These are phyloP conservation scores for Arabidopsis suecica DNA, from an alignment of 345 rosid species.

Conservation along the genomic window DNA sequence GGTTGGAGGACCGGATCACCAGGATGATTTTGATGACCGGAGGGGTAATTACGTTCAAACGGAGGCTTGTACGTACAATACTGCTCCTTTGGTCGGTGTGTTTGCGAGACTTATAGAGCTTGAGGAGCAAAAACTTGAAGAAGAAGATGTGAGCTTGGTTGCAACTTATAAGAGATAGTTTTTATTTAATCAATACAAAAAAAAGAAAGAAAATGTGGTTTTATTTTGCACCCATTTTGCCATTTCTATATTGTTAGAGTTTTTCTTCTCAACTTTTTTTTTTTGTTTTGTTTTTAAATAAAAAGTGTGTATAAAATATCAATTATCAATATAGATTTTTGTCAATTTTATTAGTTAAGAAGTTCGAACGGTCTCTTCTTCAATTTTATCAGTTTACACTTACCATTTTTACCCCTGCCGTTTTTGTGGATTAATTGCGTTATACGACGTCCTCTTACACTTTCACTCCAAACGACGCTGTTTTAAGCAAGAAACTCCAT, in stretches of 20 bases:
- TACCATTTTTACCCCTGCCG: background rate
- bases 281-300: conserved; percentile 29
- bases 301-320: conserved; percentile 39
- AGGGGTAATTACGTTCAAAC: conserved; percentile 61
- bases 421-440: background rate
- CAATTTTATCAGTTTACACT: background rate
- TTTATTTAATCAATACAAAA: background rate
- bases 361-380: background rate
- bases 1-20: conserved; percentile 74
- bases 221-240: conserved; percentile 25
- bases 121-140: conserved; percentile 48
- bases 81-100: conserved; percentile 71
- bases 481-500: background rate
- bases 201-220: conserved; percentile 9
- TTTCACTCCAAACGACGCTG: background rate
- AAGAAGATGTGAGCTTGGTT: conserved; percentile 46
- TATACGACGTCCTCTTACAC: background rate
- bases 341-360: background rate
- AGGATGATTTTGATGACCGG: conserved; percentile 54
- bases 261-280: conserved; percentile 28
- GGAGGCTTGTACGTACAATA: conserved; percentile 63
- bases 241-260: conserved; percentile 26
- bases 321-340: background rate
- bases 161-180: conserved; percentile 55
- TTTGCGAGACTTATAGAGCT: conserved; percentile 67